Evolutionary conservation across 805 yeast genomes (phyloP), one percentile per base, ranked within the genome.

Genomic region (Myxozyma neotropica): DNA sequence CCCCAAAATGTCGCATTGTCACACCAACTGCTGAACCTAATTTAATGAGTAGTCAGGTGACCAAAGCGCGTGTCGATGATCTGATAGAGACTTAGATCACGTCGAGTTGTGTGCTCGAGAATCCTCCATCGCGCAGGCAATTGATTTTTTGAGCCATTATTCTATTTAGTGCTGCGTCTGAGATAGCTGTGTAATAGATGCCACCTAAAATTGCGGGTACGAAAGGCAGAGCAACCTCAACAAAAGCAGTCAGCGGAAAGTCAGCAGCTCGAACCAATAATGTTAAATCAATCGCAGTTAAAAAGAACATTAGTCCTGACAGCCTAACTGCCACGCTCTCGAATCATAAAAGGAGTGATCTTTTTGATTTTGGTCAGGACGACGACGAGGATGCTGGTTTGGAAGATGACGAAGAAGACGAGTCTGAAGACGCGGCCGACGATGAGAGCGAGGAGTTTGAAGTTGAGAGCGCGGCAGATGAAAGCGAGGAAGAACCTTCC

Each of bases 371-470:
- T 21, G 40, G 47, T n/a, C 58, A 35, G n/a, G 52, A 36, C 12
- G 42, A 13, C 19, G 12, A 15, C 13, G 55, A 35, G 10, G 55
- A 47, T 4, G 55, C 53, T 19, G 42, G 6, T 13, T 46, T 24
- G 8, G 50, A 43, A 15, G 58, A 49, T 0, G 52, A 58, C 4
- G 58, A 26, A 7, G 58, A 47, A 4, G 49, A 19, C 15, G 40
- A 15, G 3, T 8, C 15, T 24, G 52, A 39, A 15, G 46, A 50
- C 12, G 55, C 33, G 24, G 54, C 31, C 19, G 35, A 51, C n/a
- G 54, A 48, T 17, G 51, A 27, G 17, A 39, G 50, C 35, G 21
- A n/a, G n/a, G n/a, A 23, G 26, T 35, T 39, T 13, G 53, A 45
- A 31, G 49, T 27, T 7, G 60, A 44, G 21, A 55, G 43, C 39